Percentiles rank a stretch among this genome's conserved stretches.
These are phyloP conservation scores for Pachysandra terminalis DNA, from an alignment of 164 flowering plant species.

Conservation along the genomic window DNA sequence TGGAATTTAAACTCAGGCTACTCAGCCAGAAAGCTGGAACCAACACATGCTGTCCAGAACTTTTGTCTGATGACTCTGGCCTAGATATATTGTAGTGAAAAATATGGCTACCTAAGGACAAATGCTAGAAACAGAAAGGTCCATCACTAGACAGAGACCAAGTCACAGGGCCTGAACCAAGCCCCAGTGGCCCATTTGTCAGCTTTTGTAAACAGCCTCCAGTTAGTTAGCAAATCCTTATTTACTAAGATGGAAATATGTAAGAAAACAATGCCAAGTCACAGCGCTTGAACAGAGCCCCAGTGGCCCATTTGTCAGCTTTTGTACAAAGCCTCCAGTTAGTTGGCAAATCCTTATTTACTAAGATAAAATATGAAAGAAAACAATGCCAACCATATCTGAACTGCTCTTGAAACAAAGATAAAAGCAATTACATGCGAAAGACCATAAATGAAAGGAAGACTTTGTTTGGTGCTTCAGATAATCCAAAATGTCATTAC, in stretches of 20 bases:
- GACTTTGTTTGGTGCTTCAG: not conserved
- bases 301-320: not conserved
- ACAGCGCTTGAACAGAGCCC: too few species aligned
- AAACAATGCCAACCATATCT: not conserved
- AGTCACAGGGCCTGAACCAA: too few species aligned
- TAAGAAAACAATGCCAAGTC: too few species aligned
- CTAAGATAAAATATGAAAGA: not conserved
- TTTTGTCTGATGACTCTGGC: too few species aligned
- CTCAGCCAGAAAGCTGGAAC: too few species aligned
- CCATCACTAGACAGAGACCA: too few species aligned
- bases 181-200: not conserved
- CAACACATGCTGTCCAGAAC: too few species aligned
- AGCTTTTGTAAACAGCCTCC: not conserved
- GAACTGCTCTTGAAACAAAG: not conserved
- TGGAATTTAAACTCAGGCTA: too few species aligned
- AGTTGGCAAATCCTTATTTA: not conserved
- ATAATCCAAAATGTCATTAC: not conserved
- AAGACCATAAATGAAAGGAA: not conserved
- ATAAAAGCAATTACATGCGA: not conserved
- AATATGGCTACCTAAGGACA: too few species aligned
- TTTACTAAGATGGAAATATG: not conserved
- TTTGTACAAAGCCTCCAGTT: not conserved
- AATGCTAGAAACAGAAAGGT: too few species aligned
- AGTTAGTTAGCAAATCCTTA: not conserved
- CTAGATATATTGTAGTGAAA: too few species aligned